Evolutionary conservation across 345 rosid species (phyloP).

Genomic region (Hirschfeldia incana): DNA sequence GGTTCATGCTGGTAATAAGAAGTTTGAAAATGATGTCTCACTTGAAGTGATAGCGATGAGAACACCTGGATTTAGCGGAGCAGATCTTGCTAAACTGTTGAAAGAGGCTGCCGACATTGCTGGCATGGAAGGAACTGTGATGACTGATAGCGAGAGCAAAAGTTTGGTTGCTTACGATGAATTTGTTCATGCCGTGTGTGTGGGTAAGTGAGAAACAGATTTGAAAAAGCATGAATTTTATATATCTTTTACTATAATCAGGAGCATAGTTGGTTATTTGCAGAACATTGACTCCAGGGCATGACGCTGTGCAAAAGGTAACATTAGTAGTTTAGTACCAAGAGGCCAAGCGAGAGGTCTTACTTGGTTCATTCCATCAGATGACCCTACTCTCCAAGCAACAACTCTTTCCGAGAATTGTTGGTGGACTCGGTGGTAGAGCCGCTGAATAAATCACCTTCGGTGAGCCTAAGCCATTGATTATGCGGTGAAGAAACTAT

Average conservation of each 20-base stretch:
- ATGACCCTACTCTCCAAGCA: constrained; percentile 97
- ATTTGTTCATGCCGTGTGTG: constrained; percentile 11
- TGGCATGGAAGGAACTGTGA: constrained; percentile 8
- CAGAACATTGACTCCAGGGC: constrained; percentile 97
- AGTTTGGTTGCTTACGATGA: constrained; percentile 2
- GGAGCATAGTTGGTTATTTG: background rate
- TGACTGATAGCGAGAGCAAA: constrained; percentile 5
- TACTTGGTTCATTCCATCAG: constrained; percentile 96
- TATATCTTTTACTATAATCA: no score
- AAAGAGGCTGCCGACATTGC: background rate
- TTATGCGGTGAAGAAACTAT: constrained; percentile 80
- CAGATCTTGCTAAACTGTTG: background rate
- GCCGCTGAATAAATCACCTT: constrained; percentile 96
- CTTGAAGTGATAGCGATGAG: constrained; percentile 3
- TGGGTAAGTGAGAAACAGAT: background rate
- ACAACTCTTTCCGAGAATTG: constrained; percentile 95
- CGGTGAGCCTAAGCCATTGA: constrained; percentile 96
- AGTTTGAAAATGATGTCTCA: constrained; percentile 1
- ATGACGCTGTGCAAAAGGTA: constrained; percentile 94
- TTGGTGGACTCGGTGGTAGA: constrained; percentile 97
- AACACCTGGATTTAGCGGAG: background rate
- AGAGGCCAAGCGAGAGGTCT: constrained; percentile 98
- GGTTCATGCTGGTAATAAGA: background rate
- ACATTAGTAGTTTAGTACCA: constrained; percentile 59
- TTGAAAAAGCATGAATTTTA: no score